A percentile compares a stretch with the other conserved stretches of the same genome.
phyloP scores from a whole-genome alignment of 208 protist genomes.

The Trypanosoma theileri region DNA sequence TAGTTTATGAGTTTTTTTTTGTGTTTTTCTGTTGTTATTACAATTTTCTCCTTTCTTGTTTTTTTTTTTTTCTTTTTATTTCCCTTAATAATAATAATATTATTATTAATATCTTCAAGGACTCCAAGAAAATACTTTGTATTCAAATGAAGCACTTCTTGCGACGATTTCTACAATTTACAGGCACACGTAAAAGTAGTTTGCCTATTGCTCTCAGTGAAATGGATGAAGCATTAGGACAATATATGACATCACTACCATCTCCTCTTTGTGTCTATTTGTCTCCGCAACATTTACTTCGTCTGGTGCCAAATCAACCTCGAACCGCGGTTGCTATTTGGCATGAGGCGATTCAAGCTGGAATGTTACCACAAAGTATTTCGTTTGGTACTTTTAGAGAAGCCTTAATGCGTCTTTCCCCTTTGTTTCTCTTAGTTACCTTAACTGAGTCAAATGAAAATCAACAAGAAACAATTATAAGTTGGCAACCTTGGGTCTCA shows the following conservation, averaged over 20 bases:
- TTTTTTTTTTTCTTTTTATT: no score
- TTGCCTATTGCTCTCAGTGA: background rate
- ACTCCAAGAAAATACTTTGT: no score
- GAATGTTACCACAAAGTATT: slow-evolving; percentile 9
- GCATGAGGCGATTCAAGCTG: slow-evolving; percentile 8
- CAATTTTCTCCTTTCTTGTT: no score
- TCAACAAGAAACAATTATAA: background rate
- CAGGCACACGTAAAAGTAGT: background rate
- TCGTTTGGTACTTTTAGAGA: slow-evolving; percentile 16
- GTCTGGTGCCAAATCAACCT: slow-evolving; percentile 7
- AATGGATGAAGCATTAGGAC: slow-evolving; percentile 14
- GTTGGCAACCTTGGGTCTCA: slow-evolving; percentile 30
- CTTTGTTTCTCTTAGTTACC: slow-evolving; percentile 17
- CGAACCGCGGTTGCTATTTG: slow-evolving; percentile 15
- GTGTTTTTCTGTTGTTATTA: no score
- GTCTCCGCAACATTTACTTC: slow-evolving; percentile 15
- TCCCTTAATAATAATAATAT: no score
- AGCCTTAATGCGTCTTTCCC: slow-evolving; percentile 3
- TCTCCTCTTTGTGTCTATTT: slow-evolving; percentile 5
- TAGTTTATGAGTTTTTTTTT: no score
- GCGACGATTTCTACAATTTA: slow-evolving; percentile 5
- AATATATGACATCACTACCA: slow-evolving; percentile 18
- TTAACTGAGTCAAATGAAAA: background rate
- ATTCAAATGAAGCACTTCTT: slow-evolving; percentile 4
- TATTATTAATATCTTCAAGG: no score